Conservation (phyloP, 768 basidiomycete species). For the Lactifluus rugatus region DNA sequence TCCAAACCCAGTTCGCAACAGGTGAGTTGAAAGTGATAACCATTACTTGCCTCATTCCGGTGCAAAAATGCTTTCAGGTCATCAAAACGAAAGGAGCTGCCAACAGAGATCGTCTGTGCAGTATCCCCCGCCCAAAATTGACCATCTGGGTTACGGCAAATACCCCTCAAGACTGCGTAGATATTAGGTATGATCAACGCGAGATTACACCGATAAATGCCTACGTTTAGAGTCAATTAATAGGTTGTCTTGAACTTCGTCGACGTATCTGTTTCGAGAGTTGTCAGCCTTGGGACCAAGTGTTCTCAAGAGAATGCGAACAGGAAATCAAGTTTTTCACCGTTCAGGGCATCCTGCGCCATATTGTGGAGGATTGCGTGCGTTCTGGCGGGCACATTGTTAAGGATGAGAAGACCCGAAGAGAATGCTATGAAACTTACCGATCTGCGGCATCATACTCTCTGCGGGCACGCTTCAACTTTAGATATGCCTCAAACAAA, state of each 20-base stretch:
- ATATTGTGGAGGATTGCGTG: conserved; percentile 8
- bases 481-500: conserved; percentile 45
- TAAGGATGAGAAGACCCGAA: not conserved
- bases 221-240: conserved; percentile 52
- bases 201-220: conserved; percentile 14
- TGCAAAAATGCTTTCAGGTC: conserved; percentile 59
- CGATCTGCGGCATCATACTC: conserved; percentile 58
- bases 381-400: not conserved
- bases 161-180: conserved; percentile 42
- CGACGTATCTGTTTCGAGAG: conserved; percentile 45
- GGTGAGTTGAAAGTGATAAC: not conserved
- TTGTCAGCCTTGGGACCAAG: not conserved
- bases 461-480: conserved; percentile 32
- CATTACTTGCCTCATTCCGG: conserved; percentile 41
- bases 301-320: not conserved
- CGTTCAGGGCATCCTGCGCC: conserved; percentile 2
- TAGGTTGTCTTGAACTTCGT: conserved; percentile 60
- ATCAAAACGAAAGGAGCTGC: conserved; percentile 60
- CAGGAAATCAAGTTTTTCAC: conserved; percentile 8
- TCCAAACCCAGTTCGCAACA: not conserved
- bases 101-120: conserved; percentile 63
- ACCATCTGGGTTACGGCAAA: conserved; percentile 55
- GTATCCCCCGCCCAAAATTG: conserved; percentile 79
- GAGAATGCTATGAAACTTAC: conserved; percentile 25
- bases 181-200: not conserved